Evolutionary conservation across 2,329 filamentous ascomycete species (phyloP).

Genomic region (Dactylellina leptospora): DNA sequence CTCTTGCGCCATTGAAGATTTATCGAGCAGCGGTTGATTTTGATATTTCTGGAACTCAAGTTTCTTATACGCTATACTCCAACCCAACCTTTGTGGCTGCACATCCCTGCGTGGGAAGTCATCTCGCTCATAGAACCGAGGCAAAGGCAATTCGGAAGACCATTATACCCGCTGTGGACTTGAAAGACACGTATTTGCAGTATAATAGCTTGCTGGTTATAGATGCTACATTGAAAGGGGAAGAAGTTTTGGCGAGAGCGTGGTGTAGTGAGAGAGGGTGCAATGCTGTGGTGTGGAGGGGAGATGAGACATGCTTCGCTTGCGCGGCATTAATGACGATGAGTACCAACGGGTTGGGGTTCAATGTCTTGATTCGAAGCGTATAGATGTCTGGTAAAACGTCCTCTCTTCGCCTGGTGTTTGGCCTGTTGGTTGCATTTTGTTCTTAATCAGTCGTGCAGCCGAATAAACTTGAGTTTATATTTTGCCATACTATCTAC

Average conservation of each 20-base stretch:
- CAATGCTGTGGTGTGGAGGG: conserved; percentile 51
- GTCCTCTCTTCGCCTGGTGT: neutral
- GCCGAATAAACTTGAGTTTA: neutral
- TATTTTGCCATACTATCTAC: too few relatives aligned
- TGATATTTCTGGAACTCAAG: conserved; percentile 41
- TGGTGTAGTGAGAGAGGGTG: conserved; percentile 51
- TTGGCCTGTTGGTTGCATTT: neutral
- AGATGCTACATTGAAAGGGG: conserved; percentile 51
- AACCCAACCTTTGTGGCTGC: conserved; percentile 53
- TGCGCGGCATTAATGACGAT: conserved; percentile 53
- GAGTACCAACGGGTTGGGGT: conserved; percentile 48
- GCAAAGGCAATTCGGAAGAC: conserved; percentile 51
- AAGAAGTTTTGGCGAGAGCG: conserved; percentile 48
- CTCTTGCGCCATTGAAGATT: conserved; percentile 39
- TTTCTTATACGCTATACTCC: conserved; percentile 49
- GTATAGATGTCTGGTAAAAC: conserved; percentile 17
- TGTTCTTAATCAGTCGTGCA: neutral
- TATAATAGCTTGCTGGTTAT: conserved; percentile 50
- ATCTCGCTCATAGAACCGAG: conserved; percentile 44
- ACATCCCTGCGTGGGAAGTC: conserved; percentile 48
- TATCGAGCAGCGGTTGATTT: conserved; percentile 51
- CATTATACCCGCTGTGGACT: conserved; percentile 39
- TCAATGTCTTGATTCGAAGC: conserved; percentile 48
- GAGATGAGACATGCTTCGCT: conserved; percentile 52
- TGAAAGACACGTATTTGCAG: conserved; percentile 49